Evolutionary conservation across 306 rosid species (phyloP), one percentile per base, ranked within the genome.

Genomic region (Castanospermum australe): DNA sequence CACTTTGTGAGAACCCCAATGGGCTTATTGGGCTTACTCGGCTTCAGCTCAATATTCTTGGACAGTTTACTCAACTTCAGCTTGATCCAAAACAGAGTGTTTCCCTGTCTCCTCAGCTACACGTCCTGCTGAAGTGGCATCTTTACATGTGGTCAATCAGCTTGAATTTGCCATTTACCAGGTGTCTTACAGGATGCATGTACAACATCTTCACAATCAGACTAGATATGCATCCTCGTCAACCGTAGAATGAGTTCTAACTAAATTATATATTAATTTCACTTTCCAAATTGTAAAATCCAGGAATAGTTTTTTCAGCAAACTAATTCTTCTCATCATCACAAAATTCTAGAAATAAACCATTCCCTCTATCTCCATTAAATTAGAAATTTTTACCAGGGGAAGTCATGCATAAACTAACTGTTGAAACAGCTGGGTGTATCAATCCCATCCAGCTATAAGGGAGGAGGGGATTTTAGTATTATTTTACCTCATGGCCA

Each of bases 401-500:
- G 18, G 30, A 52, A 51, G 45, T 52, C 28, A 24, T 14, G 67
- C 67, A 73, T 38, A 56, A 22, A 56, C 66, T 21, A 51, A 50
- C 38, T 35, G 21, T 18, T 24, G 20, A 54, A 52, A 52, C 18
- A 32, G 60, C 62, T 39, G 48, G 13, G 35, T 44, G 61, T 22
- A 32, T 61, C 70, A 60, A 60, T 24, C 48, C 42, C 20, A 33
- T 3, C 44, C 76, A 52, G 15, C 32, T n/a, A n/a, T 44, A 21
- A 33, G 10, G 4, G 4, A 6, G 15, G 36, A 28, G 4, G 2
- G 63, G 39, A 71, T 48, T 83, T 20, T 48, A 45, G 47, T 60
- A 14, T 22, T 32, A 47, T 7, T 47, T 84, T 87, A 94, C 98
- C 97, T 94, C 98, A 39, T 94, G 98, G 75, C 98, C 97, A 80